A percentile compares a stretch with the other conserved stretches of the same genome.
phyloP scores from a whole-genome alignment of 768 basidiomycete genomes.

The Lactarius hengduanensis region DNA sequence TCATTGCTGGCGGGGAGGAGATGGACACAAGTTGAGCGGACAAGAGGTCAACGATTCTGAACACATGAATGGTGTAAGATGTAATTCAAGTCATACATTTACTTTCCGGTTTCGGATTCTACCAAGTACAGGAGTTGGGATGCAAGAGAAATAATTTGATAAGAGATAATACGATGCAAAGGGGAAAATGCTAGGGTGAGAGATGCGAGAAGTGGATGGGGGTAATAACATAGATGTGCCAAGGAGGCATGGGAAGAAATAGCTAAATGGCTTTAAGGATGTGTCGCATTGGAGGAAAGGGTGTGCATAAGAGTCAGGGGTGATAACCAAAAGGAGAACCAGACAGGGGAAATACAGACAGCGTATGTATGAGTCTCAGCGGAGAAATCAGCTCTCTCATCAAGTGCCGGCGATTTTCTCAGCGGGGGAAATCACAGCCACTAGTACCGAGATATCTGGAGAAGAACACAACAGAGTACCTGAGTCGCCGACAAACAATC shows the following conservation, averaged over 20 bases:
- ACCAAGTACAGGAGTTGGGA: conserved; percentile 15
- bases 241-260: neutral
- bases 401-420: conserved; percentile 13
- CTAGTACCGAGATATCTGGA: conserved; percentile 64
- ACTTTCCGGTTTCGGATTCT: conserved; percentile 12
- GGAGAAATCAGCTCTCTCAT: conserved; percentile 2
- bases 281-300: neutral
- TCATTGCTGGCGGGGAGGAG: conserved; percentile 51
- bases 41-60: neutral
- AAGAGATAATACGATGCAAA: neutral
- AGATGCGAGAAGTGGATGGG: neutral
- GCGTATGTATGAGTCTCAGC: neutral
- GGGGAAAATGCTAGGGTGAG: neutral
- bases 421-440: conserved; percentile 60
- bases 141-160: conserved; percentile 18
- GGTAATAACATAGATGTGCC: conserved; percentile 10
- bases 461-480: neutral
- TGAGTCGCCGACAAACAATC: neutral
- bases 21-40: conserved; percentile 72
- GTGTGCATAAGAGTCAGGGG: conserved; percentile 1
- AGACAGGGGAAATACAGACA: neutral
- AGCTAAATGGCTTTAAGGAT: neutral
- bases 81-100: conserved; percentile 17
- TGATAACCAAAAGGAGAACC: neutral
- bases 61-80: conserved; percentile 6